Base-by-base conservation (phyloP, 331 rosid genomes). In the Arachis monticola region DNA sequence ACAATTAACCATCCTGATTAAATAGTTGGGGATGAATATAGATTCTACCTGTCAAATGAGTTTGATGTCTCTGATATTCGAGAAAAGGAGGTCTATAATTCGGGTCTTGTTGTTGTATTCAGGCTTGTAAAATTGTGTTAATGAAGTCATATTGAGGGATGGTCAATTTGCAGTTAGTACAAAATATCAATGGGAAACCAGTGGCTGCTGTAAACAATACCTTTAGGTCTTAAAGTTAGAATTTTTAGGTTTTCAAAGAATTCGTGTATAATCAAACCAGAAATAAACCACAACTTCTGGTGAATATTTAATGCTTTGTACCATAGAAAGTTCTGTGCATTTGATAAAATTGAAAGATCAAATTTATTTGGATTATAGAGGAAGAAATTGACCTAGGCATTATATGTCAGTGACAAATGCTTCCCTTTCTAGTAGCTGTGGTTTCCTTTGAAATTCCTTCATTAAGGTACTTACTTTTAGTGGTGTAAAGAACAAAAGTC, bases 391-490 rank as follows among this genome's bases (percentile, higher is more conserved):
- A 14, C 59, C 59, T 53, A 53, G 8, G 59, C 31, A 53, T 53
- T 13, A 53, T 7, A 53, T 27, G 30, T 35, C 40, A 35, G 3
- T 13, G 5, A n/a, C 3, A 53, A 27, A 53, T 6, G 5, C 59
- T 5, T 53, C 8, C n/a, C 30, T 53, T 7, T 53, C 59, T 53
- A n/a, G 7, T 13, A n/a, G 59, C 30, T 14, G 59, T 53, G 59
- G 7, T 53, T 53, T 53, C 30, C 31, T 53, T 53, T 13, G 17
- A 53, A 53, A 53, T 41, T 76, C 52, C 61, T 45, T 14, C 7
- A 67, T 57, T 56, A 30, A 56, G 65, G 10, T 67, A 56, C 59
- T 56, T 32, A 45, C 2, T 75, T 75, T 66, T 17, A 7, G 22
- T 52, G 31, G 62, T 41, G 41, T 45, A 35, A 57, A 12, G 22